Base-by-base conservation (phyloP, 768 basidiomycete genomes). In the Boletus speciosus region DNA sequence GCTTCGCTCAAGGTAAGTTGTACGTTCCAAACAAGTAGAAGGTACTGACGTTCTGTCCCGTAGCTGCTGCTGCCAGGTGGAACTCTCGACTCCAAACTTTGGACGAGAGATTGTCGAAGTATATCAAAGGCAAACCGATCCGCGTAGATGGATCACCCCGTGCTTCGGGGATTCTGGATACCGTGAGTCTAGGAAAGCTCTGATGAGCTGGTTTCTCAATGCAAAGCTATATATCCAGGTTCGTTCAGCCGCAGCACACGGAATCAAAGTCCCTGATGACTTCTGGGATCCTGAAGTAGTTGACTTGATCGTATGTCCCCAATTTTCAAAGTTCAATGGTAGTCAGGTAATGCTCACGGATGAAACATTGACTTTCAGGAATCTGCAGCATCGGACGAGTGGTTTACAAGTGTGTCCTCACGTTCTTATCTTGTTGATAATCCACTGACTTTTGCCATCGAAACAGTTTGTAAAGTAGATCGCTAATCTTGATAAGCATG, bases 61-160 rank as follows among this genome's bases (percentile, higher is more conserved):
- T 34, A 87, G 88, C 82, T 53, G 88, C 88, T 2, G 85, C 85
- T 0, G 71, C 78, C 1, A 74, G 75, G 3, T 86, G 81, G 69
- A 90, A 90, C 57, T 77, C 76, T 4, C 76, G 74, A 3, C 75
- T 93, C 3, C 79, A 81, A 52, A 75, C 73, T 14, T 69, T 92
- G 19, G 88, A 93, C 61, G 71, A 70, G 38, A 81, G 80, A 47
- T 49, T 93, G n/a, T 86, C 83, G 0, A 86, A 81, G 63, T 87
- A 86, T 64, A 70, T 88, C 32, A 76, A 78, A 21, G 87, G 86
- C 0, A 83, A 81, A 29, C 84, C 87, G 1, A 70, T 93, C 12
- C 80, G 88, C 10, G 72, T 93, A 15, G 88, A 92, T 58, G 87
- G 88, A 0, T 83, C 80, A 63, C 90, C 90, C 2, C 72, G 86